A percentile compares a stretch with the other conserved stretches of the same genome.
Conservation (phyloP, 2,329 filamentous ascomycete genomes). For the Sclerotinia spermophila region DNA sequence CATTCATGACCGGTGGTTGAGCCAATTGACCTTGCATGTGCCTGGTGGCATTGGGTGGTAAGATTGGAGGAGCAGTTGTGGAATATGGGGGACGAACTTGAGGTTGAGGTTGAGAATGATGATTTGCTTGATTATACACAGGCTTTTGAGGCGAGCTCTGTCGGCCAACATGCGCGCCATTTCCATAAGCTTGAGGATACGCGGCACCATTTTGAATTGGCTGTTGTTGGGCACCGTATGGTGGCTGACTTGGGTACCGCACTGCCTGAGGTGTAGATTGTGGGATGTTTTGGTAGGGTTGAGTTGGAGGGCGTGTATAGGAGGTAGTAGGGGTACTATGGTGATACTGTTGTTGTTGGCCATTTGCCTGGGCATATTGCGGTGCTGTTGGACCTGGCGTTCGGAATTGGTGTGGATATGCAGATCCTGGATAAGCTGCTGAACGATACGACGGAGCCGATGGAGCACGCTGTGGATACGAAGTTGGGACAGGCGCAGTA, state of each 20-base stretch:
- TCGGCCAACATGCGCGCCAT: constrained; percentile 27
- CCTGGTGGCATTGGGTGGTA: constrained; percentile 25
- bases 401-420: constrained; percentile 34
- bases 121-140: constrained; percentile 32
- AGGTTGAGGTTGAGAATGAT: constrained; percentile 25
- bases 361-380: constrained; percentile 27
- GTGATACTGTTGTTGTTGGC: constrained; percentile 29
- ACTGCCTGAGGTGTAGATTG: constrained; percentile 28
- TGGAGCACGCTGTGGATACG: constrained; percentile 27
- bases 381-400: constrained; percentile 30
- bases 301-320: constrained; percentile 29
- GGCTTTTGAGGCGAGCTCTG: constrained; percentile 36
- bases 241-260: constrained; percentile 31
- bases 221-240: constrained; percentile 31
- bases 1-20: constrained; percentile 30
- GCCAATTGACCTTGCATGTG: constrained; percentile 27
- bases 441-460: constrained; percentile 32
- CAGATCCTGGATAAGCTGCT: constrained; percentile 30
- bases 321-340: constrained; percentile 27
- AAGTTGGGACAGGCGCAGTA: constrained; percentile 31
- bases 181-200: constrained; percentile 30
- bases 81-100: constrained; percentile 28
- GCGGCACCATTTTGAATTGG: constrained; percentile 31
- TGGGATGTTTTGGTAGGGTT: constrained; percentile 29
- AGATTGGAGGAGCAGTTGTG: constrained; percentile 29